Conservation (phyloP, 83 land plant genomes). For the Picea engelmannii region DNA sequence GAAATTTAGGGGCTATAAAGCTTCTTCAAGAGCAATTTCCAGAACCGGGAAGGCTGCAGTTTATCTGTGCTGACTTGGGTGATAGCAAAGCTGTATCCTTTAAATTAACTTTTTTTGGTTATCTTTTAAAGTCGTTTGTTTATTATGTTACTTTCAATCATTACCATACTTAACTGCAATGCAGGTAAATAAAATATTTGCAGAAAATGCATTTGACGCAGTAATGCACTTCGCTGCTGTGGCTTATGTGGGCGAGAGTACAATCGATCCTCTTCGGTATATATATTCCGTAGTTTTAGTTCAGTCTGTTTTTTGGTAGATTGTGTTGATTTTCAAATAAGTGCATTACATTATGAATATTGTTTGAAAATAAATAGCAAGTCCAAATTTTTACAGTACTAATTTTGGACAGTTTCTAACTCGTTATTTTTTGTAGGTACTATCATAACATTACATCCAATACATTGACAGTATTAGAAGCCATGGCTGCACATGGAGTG, state of each 20-base stretch:
- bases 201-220: conserved; percentile 88
- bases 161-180: conserved; percentile 19
- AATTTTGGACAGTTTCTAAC: conserved; percentile 9
- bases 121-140: background rate
- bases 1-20: conserved; percentile 88
- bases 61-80: conserved; percentile 88
- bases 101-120: background rate
- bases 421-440: conserved; percentile 41
- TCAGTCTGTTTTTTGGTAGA: background rate
- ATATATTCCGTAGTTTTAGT: conserved; percentile 19
- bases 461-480: conserved; percentile 71
- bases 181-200: conserved; percentile 72
- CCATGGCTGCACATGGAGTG: conserved; percentile 75
- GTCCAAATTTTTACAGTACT: background rate
- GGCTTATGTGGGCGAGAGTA: conserved; percentile 92
- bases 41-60: conserved; percentile 88
- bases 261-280: conserved; percentile 82
- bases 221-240: conserved; percentile 96
- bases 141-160: background rate
- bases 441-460: conserved; percentile 88
- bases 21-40: conserved; percentile 80
- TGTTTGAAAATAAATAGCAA: background rate
- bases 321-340: conserved; percentile 5
- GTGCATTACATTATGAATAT: background rate
- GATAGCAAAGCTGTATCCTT: conserved; percentile 89